Evolutionary conservation across 768 basidiomycete species (phyloP).

Genomic region (Leccinum subtestaceum): DNA sequence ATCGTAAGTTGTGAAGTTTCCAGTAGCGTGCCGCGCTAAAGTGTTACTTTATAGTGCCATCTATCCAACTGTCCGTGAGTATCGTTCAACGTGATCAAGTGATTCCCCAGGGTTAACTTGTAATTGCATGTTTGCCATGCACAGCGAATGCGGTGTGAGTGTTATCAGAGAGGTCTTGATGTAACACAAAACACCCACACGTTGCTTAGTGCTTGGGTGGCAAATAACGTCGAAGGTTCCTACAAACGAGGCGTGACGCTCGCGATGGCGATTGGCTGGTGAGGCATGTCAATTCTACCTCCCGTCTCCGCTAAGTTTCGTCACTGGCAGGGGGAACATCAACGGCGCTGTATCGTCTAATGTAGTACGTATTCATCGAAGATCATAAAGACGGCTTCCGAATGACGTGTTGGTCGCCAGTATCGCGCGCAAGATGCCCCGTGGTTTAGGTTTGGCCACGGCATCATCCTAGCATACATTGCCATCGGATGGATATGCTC

Average conservation of each 20-base stretch:
- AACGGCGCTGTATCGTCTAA: constrained; percentile 69
- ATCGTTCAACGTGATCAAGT: not conserved
- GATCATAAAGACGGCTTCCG: not conserved
- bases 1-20: constrained; percentile 45
- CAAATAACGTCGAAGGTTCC: constrained; percentile 68
- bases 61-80: constrained; percentile 47
- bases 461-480: constrained; percentile 68
- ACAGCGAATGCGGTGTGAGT: constrained; percentile 52
- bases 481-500: constrained; percentile 59
- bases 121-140: not conserved
- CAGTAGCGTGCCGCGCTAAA: not conserved
- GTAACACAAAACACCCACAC: not conserved
- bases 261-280: constrained; percentile 65
- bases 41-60: constrained; percentile 33
- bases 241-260: constrained; percentile 72
- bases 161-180: constrained; percentile 3
- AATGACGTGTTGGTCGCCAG: constrained; percentile 30
- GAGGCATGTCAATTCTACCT: constrained; percentile 1
- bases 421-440: constrained; percentile 65
- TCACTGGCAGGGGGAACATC: constrained; percentile 47
- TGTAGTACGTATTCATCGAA: constrained; percentile 44
- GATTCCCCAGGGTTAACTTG: not conserved
- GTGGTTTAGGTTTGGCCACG: constrained; percentile 69
- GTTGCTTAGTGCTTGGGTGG: constrained; percentile 60
- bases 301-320: constrained; percentile 17